These are phyloP conservation scores for sunflower (Helianthus annuus) DNA, from an alignment of 129 eudicot species.

Conservation along the genomic window HanXRQr2.0-SUNRISE NC_035440.2:136783375-136783874, in stretches of 20 bases:
- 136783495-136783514: slow-evolving; percentile 81
- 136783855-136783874: slow-evolving; percentile 92
- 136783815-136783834: slow-evolving; percentile 94
- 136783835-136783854: slow-evolving; percentile 98
- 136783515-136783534: slow-evolving; percentile 89
- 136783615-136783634: slow-evolving; percentile 92
- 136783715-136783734: slow-evolving; percentile 82
- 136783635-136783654: slow-evolving; percentile 78
- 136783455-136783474: slow-evolving; percentile 99
- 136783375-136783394: too few relatives aligned
- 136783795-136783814: slow-evolving; percentile 89
- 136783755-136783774: slow-evolving; percentile 71
- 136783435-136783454: slow-evolving; percentile 90
- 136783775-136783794: slow-evolving; percentile 68
- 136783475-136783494: slow-evolving; percentile 84
- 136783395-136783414: too few relatives aligned
- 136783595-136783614: slow-evolving; percentile 84
- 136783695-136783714: slow-evolving; percentile 96
- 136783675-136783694: slow-evolving; percentile 69
- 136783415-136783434: slow-evolving; percentile 76
- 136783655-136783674: slow-evolving; percentile 57
- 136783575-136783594: slow-evolving; percentile 81
- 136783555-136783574: slow-evolving; percentile 74
- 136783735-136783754: slow-evolving; percentile 77
- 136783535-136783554: slow-evolving; percentile 78